Evolutionary conservation across 2,329 filamentous ascomycete species (phyloP), one percentile per base, ranked within the genome.

Genomic region (Penicillium sp.): DNA sequence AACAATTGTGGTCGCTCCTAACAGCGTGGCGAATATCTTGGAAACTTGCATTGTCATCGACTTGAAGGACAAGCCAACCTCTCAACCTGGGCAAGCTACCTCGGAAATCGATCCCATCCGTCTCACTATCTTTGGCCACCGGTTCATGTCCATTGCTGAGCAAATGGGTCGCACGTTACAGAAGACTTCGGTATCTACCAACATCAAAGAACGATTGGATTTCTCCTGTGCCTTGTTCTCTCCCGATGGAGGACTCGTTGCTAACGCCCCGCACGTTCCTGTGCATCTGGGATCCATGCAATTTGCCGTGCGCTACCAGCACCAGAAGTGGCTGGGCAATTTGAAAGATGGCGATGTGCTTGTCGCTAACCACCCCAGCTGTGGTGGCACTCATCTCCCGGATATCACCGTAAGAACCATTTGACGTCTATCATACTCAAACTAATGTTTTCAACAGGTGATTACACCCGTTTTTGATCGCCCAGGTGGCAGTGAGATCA

Each of bases 11-110:
- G 87, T 97, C 3, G 90, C 91, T 0, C 93, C 93, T 0, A 85
- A 84, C 29, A 85, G 92, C 2, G 85, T 86, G 23, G 93, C 93
- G 0, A 77, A 92, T 25, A 81, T 96, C 31, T 87, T 96, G 19
- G 83, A 91, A 61, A 96, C 92, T 0, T 93, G 96, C 67, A 91
- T 97, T 8, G 83, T 97, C 7, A 93, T 97, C 69, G 92, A 96
- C 62, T 84, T 95, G 42, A 85, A 88, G 54, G 86, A 87, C 47
- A 77, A 78, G 62, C 77, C 63, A 14, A 83, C 70, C 60, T 60
- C 63, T n/a, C 60, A 23, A 57, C 62, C 1, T 65, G 62, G 21
- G 57, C 55, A 54, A 1, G 39, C 55, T 3, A 56, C 64, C 3
- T 66, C 69, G 3, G 67, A 65, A 10, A 72, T 81, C 29, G 78